A percentile compares a stretch with the other conserved stretches of the same genome.
These are phyloP conservation scores for Saccharomycopsis oosterbeekiorum DNA, from an alignment of 805 yeast genomes.

Conservation along the genomic window DNA sequence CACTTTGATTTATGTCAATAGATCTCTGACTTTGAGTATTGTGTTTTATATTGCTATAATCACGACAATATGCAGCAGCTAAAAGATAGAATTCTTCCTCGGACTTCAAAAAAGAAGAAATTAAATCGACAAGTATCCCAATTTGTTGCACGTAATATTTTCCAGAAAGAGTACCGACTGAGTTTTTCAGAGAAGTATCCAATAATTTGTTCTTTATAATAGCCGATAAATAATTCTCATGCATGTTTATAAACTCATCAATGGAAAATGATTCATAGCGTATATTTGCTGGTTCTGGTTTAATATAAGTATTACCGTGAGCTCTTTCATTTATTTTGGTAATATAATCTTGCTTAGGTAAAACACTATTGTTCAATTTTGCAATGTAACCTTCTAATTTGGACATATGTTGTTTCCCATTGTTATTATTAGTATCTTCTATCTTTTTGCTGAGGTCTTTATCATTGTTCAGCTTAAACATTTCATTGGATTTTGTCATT, in stretches of 20 bases:
- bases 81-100: slow-evolving; percentile 31
- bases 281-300: neutral
- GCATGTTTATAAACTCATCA: slow-evolving; percentile 38
- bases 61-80: slow-evolving; percentile 15
- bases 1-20: neutral
- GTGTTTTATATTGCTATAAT: neutral
- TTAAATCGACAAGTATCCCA: slow-evolving; percentile 27
- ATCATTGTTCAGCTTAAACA: slow-evolving; percentile 3
- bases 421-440: slow-evolving; percentile 19
- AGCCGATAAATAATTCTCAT: slow-evolving; percentile 25
- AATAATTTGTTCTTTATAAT: slow-evolving; percentile 31
- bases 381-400: slow-evolving; percentile 21
- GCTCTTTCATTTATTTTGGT: slow-evolving; percentile 7
- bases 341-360: slow-evolving; percentile 24
- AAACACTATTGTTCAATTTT: slow-evolving; percentile 22
- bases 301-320: slow-evolving; percentile 6
- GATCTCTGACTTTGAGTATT: slow-evolving; percentile 20
- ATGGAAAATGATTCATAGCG: slow-evolving; percentile 31
- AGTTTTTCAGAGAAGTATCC: slow-evolving; percentile 21
- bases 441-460: slow-evolving; percentile 6
- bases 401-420: slow-evolving; percentile 4
- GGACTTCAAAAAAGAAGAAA: slow-evolving; percentile 31
- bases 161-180: slow-evolving; percentile 30
- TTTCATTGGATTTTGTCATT: slow-evolving; percentile 16
- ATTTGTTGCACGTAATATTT: slow-evolving; percentile 34